phyloP scores from a whole-genome alignment of 2,329 filamentous ascomycete species.

The Didymella segeticola region DNA sequence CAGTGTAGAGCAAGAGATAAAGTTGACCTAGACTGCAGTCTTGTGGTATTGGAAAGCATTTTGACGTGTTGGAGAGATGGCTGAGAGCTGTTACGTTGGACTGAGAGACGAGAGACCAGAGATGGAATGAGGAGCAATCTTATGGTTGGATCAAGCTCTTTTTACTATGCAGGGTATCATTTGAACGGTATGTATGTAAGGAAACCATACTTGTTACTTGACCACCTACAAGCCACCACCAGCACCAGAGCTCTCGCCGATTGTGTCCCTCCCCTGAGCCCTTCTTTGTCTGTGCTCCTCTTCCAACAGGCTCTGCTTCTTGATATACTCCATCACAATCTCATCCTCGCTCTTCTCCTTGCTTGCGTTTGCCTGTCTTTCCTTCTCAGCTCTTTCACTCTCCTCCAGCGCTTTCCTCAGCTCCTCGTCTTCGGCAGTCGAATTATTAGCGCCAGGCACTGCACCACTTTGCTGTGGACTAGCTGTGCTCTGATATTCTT shows the following conservation, averaged over 20 bases:
- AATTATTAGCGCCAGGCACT: slow-evolving; percentile 4
- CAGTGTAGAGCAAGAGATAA: too few relatives aligned
- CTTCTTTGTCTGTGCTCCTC: slow-evolving; percentile 39
- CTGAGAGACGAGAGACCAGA: too few relatives aligned
- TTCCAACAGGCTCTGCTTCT: slow-evolving; percentile 75
- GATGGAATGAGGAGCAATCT: too few relatives aligned
- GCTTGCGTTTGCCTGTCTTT: slow-evolving; percentile 51
- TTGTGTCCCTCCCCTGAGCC: slow-evolving; percentile 9
- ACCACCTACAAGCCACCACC: neutral
- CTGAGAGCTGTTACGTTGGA: too few relatives aligned
- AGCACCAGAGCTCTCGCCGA: slow-evolving; percentile 12
- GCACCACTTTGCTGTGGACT: slow-evolving; percentile 16
- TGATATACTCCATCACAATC: slow-evolving; percentile 76
- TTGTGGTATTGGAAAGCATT: too few relatives aligned
- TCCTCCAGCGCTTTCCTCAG: slow-evolving; percentile 37
- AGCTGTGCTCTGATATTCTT: slow-evolving; percentile 23
- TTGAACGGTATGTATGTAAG: neutral
- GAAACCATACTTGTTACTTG: neutral
- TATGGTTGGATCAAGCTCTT: too few relatives aligned
- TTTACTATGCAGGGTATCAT: neutral
- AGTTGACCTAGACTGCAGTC: too few relatives aligned
- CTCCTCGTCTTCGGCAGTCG: slow-evolving; percentile 27
- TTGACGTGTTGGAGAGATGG: too few relatives aligned
- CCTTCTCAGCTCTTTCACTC: slow-evolving; percentile 37
- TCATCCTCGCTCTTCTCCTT: slow-evolving; percentile 68